Evolutionary conservation across 768 basidiomycete species (phyloP).

Genomic region (Phanerochaete sordida): DNA sequence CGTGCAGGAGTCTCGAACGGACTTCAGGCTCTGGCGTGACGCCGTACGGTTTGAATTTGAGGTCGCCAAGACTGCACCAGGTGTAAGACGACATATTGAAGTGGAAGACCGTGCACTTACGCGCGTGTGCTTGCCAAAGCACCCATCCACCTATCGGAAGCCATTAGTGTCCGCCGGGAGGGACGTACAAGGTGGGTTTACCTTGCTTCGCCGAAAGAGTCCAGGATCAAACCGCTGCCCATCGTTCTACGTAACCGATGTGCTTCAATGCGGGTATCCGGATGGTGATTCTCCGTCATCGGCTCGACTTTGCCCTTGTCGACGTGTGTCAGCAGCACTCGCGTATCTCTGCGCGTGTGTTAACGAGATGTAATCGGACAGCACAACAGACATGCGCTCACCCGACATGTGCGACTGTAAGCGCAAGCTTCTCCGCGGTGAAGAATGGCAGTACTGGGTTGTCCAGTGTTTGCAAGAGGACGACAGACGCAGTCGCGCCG

Average conservation of each 20-base stretch:
- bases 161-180: background rate
- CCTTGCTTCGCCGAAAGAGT: constrained; percentile 93
- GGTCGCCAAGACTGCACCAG: constrained; percentile 71
- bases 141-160: constrained; percentile 79
- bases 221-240: constrained; percentile 85
- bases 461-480: constrained; percentile 89
- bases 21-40: constrained; percentile 94
- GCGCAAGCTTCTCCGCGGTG: constrained; percentile 62
- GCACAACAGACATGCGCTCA: constrained; percentile 13
- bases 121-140: constrained; percentile 89
- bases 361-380: background rate
- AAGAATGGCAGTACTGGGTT: constrained; percentile 79
- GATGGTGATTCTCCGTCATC: constrained; percentile 94
- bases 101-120: constrained; percentile 36
- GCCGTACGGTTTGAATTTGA: constrained; percentile 84
- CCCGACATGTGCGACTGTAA: constrained; percentile 95
- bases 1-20: constrained; percentile 67
- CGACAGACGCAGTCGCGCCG: constrained; percentile 91
- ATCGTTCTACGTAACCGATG: constrained; percentile 84
- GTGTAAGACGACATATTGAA: background rate
- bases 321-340: constrained; percentile 77
- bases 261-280: constrained; percentile 86
- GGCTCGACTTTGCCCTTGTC: constrained; percentile 70
- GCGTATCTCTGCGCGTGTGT: constrained; percentile 67
- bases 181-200: constrained; percentile 29